A percentile compares a stretch with the other conserved stretches of the same genome.
Conservation (phyloP, 768 basidiomycete genomes). For the Amanita rubescens region DNA sequence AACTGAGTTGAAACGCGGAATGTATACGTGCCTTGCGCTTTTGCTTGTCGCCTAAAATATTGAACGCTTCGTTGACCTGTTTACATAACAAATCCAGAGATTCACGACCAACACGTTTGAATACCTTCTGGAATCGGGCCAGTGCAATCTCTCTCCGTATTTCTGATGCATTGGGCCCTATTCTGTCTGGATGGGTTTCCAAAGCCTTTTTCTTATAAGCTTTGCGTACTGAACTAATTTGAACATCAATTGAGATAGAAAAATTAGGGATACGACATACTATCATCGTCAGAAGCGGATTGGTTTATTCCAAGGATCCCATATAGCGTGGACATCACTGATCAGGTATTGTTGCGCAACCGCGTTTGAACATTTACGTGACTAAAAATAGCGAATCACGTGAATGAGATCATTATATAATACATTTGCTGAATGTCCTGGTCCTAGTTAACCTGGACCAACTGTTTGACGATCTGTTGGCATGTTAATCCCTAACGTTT, state of each 20-base stretch:
- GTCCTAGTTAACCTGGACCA: no score
- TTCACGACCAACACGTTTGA: no score
- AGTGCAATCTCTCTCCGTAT: conserved; percentile 47
- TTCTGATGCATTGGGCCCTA: conserved; percentile 44
- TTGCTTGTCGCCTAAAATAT: conserved; percentile 44
- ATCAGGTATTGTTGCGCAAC: neutral
- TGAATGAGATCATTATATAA: neutral
- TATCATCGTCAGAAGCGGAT: conserved; percentile 43
- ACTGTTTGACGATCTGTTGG: no score
- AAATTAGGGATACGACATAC: conserved; percentile 23
- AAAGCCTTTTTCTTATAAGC: conserved; percentile 62
- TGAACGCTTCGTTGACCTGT: conserved; percentile 59
- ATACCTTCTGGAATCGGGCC: conserved; percentile 53
- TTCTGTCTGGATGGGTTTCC: conserved; percentile 70
- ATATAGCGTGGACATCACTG: conserved; percentile 20
- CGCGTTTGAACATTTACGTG: no score
- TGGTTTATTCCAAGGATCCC: conserved; percentile 38
- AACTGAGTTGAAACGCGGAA: neutral
- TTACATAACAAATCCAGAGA: neutral
- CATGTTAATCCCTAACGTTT: no score
- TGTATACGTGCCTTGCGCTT: conserved; percentile 42
- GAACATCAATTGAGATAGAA: neutral
- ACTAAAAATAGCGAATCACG: neutral
- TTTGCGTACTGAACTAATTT: conserved; percentile 41
- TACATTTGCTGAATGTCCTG: no score